Percentiles rank a stretch among this genome's conserved stretches.
Evolutionary conservation across 345 rosid species (phyloP).

Genomic region (Cochlearia excelsa): DNA sequence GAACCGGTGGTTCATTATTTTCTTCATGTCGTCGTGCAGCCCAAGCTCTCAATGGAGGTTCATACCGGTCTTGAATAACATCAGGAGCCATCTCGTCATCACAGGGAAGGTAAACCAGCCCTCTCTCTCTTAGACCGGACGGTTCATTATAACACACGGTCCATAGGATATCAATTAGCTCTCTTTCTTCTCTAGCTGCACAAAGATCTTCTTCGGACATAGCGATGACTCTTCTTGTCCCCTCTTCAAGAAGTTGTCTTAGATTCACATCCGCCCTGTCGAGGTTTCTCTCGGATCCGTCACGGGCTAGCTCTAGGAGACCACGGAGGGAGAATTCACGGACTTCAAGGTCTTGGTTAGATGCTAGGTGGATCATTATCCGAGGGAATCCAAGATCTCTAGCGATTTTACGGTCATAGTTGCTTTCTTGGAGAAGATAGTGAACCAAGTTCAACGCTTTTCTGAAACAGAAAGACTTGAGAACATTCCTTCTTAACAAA

Average conservation of each 20-base stretch:
- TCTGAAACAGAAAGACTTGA: constrained; percentile 44
- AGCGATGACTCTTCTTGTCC: constrained; percentile 49
- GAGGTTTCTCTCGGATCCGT: constrained; percentile 43
- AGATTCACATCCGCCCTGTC: constrained; percentile 54
- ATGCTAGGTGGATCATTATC: constrained; percentile 73
- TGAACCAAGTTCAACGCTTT: constrained; percentile 87
- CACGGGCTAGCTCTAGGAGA: constrained; percentile 62
- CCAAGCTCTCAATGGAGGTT: constrained; percentile 77
- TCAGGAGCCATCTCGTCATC: constrained; percentile 73
- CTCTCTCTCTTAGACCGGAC: constrained; percentile 60
- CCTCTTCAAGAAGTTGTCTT: constrained; percentile 67
- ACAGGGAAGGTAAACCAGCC: constrained; percentile 71
- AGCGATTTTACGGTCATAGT: constrained; percentile 58
- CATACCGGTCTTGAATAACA: constrained; percentile 70
- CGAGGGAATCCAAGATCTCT: constrained; percentile 77
- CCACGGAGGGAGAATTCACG: constrained; percentile 82
- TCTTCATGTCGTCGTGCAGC: constrained; percentile 44
- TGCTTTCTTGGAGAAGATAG: constrained; percentile 73
- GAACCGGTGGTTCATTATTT: constrained; percentile 31
- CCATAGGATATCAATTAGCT: constrained; percentile 79
- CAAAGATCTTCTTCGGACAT: constrained; percentile 80
- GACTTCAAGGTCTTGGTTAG: constrained; percentile 65
- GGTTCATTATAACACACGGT: constrained; percentile 63
- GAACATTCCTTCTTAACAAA: constrained; percentile 2
- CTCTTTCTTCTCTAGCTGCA: constrained; percentile 82